A percentile compares a stretch with the other conserved stretches of the same genome.
Evolutionary conservation across 2,329 filamentous ascomycete genomes (phyloP).

Genomic region (Rasamsonia emersonii): DNA sequence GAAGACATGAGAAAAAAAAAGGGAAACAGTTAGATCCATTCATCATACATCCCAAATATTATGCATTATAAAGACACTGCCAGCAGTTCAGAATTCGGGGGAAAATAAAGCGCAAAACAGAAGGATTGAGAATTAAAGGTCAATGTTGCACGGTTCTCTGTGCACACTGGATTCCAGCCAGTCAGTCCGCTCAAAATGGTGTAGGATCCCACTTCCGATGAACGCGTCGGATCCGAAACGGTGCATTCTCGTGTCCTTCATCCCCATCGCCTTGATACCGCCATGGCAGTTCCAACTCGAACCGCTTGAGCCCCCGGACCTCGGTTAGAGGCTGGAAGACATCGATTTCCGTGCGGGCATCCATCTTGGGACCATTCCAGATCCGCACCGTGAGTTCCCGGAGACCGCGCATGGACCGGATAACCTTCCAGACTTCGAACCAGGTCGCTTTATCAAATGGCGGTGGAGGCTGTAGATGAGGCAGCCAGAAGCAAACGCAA

Average conservation of each 20-base stretch:
- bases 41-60: too few relatives aligned
- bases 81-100: too few relatives aligned
- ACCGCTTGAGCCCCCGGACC: background rate
- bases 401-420: slow-evolving; percentile 1
- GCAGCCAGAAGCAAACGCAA: slow-evolving; percentile 1
- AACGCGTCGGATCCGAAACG: too few relatives aligned
- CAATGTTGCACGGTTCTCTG: too few relatives aligned
- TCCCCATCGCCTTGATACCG: background rate
- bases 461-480: slow-evolving; percentile 2
- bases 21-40: too few relatives aligned
- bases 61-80: too few relatives aligned
- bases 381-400: slow-evolving; percentile 2
- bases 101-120: too few relatives aligned
- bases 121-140: too few relatives aligned
- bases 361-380: slow-evolving; percentile 2
- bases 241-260: background rate
- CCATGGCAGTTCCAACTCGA: slow-evolving; percentile 3
- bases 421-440: background rate
- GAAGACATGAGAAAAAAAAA: too few relatives aligned
- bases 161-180: too few relatives aligned
- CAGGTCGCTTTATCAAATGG: slow-evolving; percentile 2
- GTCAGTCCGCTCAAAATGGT: too few relatives aligned
- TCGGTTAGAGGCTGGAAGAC: background rate
- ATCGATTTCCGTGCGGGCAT: background rate
- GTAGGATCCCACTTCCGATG: too few relatives aligned